Conservation (phyloP, 2,329 filamentous ascomycete genomes). For the Neurospora sp. region DNA sequence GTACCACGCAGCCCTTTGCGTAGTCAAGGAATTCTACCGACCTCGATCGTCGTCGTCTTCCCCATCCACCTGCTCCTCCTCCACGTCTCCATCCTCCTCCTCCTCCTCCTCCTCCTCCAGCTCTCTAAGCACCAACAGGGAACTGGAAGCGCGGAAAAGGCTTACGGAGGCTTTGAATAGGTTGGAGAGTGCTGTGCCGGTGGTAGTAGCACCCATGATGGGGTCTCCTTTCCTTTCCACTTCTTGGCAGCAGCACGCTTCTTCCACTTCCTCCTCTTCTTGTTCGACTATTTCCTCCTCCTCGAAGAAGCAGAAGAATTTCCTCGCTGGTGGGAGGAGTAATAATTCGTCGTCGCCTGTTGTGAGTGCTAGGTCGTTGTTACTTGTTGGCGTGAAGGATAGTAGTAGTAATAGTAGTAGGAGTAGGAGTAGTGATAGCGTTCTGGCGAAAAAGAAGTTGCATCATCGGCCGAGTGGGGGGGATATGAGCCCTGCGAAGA, state of each 20-base stretch:
- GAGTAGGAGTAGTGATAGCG: slow-evolving; percentile 2
- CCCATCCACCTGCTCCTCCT: background rate
- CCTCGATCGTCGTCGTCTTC: slow-evolving; percentile 29
- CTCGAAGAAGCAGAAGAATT: slow-evolving; percentile 19
- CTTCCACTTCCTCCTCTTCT: background rate
- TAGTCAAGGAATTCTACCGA: slow-evolving; percentile 47
- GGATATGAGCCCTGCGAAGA: slow-evolving; percentile 36
- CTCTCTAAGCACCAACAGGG: slow-evolving; percentile 31
- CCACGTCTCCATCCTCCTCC: background rate
- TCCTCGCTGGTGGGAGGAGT: background rate
- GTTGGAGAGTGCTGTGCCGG: slow-evolving; percentile 21
- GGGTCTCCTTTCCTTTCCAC: background rate
- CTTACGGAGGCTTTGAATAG: slow-evolving; percentile 36
- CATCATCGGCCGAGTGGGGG: slow-evolving; percentile 28
- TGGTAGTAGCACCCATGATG: background rate
- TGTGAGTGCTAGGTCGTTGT: background rate
- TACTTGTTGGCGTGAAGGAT: background rate
- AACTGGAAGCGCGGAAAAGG: slow-evolving; percentile 42
- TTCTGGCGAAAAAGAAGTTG: slow-evolving; percentile 19
- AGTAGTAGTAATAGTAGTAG: background rate
- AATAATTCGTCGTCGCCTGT: background rate
- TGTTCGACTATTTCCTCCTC: background rate
- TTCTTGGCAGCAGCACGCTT: background rate
- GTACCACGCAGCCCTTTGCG: slow-evolving; percentile 42
- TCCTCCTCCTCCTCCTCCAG: background rate